Evolutionary conservation across 257 asterid genomes (phyloP).

Genomic region (Capsicum pubescens): DNA sequence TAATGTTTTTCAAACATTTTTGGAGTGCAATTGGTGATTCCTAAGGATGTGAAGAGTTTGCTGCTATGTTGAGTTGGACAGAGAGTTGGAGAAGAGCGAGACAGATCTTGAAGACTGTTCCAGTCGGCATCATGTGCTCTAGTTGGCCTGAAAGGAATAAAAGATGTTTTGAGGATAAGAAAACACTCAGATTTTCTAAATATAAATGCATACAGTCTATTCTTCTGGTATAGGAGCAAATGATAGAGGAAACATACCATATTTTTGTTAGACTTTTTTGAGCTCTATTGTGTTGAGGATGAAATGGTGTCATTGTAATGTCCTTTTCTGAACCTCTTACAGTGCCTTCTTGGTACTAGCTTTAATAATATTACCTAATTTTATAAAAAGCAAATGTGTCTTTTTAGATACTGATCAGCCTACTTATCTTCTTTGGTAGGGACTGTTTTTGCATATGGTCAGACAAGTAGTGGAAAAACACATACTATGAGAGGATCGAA

Average conservation of each 20-base stretch:
- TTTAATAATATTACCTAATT: constrained; percentile 14
- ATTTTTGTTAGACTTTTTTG: constrained; percentile 13
- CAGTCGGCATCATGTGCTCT: background rate
- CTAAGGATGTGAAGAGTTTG: background rate
- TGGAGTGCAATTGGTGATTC: background rate
- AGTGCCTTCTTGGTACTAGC: constrained; percentile 5
- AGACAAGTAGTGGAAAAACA: constrained; percentile 96
- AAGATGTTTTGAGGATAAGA: background rate
- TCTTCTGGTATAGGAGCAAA: constrained; percentile 4
- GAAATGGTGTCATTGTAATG: background rate
- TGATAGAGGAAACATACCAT: background rate
- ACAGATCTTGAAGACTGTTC: background rate
- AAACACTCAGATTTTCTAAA: background rate
- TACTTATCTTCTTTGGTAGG: constrained; percentile 49
- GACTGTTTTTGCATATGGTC: constrained; percentile 98
- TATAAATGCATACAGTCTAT: background rate
- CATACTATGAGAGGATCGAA: constrained; percentile 94
- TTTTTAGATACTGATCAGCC: constrained; percentile 24
- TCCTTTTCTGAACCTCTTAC: constrained; percentile 13
- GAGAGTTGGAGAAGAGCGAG: background rate
- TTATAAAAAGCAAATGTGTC: constrained; percentile 5
- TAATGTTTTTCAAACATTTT: background rate
- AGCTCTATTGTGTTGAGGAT: constrained; percentile 2
- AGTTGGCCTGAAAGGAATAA: background rate
- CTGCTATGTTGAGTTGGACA: background rate